Percentiles rank a stretch among this genome's conserved stretches.
Evolutionary conservation across 805 yeast genomes (phyloP).

Genomic region (Priceomyces castillae): DNA sequence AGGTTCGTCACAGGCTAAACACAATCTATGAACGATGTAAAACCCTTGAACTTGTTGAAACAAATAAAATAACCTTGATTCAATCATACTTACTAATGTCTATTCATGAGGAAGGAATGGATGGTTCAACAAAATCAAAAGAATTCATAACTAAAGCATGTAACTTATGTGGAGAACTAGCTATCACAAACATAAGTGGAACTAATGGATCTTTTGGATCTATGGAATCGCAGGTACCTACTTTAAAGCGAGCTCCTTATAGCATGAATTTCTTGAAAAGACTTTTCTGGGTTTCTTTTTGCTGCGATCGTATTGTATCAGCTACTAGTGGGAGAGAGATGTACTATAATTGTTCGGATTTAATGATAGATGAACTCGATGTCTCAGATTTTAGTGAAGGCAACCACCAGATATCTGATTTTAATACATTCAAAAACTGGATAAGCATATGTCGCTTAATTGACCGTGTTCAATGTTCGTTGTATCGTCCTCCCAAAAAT

Average conservation of each 20-base stretch:
- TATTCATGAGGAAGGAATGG: conserved; percentile 27
- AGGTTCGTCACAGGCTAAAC: conserved; percentile 20
- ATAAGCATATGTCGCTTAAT: conserved; percentile 17
- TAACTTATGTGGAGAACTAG: conserved; percentile 23
- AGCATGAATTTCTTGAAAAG: conserved; percentile 18
- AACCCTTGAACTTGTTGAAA: conserved; percentile 21
- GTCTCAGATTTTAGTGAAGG: conserved; percentile 22
- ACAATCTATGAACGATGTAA: conserved; percentile 20
- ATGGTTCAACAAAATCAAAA: conserved; percentile 23
- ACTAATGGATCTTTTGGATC: conserved; percentile 13
- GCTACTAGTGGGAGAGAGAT: conserved; percentile 25
- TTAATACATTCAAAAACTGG: conserved; percentile 21
- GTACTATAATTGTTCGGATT: conserved; percentile 21
- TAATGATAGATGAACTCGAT: conserved; percentile 20
- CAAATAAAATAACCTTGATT: conserved; percentile 24
- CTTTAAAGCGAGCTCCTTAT: conserved; percentile 1
- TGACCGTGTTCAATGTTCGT: conserved; percentile 20
- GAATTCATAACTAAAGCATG: conserved; percentile 22
- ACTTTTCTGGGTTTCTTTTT: conserved; percentile 26
- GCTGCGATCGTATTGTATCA: conserved; percentile 25
- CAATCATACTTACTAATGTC: conserved; percentile 23
- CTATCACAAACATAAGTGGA: conserved; percentile 24
- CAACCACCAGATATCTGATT: conserved; percentile 14
- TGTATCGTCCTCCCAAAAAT: conserved; percentile 27
- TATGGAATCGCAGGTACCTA: background rate